phyloP scores from a whole-genome alignment of 108 stramenopile species.

The Cyclotella distinguenda region DNA sequence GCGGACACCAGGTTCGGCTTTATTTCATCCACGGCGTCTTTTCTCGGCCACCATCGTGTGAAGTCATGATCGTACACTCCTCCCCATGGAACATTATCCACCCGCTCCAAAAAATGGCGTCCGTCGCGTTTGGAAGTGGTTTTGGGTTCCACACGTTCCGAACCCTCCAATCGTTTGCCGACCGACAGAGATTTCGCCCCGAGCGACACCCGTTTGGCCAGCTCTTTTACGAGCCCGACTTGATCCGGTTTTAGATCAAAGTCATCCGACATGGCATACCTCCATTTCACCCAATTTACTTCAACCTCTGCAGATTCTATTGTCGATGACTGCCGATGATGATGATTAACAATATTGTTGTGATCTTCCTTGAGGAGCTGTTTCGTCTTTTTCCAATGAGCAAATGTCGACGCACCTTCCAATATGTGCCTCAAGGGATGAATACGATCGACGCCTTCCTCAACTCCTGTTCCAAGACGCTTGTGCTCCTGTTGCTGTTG shows the following conservation, averaged over 20 bases:
- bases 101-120: constrained; percentile 21
- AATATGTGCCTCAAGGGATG: constrained; percentile 34
- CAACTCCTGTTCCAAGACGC: neutral
- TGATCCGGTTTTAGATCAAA: constrained; percentile 23
- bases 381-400: constrained; percentile 16
- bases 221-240: constrained; percentile 15
- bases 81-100: constrained; percentile 39
- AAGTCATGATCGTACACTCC: constrained; percentile 20
- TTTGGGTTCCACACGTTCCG: neutral
- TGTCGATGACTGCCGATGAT: neutral
- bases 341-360: neutral
- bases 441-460: constrained; percentile 17
- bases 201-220: constrained; percentile 23
- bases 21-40: neutral
- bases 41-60: constrained; percentile 32
- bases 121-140: constrained; percentile 1
- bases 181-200: neutral
- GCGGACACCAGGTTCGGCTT: neutral
- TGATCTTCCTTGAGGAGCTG: constrained; percentile 9
- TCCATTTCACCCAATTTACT: constrained; percentile 47
- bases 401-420: constrained; percentile 34
- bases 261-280: constrained; percentile 44
- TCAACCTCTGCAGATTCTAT: constrained; percentile 16
- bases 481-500: constrained; percentile 8
- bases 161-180: neutral